phyloP scores from a whole-genome alignment of 768 basidiomycete species.

The Strobilomyces confusus region DNA sequence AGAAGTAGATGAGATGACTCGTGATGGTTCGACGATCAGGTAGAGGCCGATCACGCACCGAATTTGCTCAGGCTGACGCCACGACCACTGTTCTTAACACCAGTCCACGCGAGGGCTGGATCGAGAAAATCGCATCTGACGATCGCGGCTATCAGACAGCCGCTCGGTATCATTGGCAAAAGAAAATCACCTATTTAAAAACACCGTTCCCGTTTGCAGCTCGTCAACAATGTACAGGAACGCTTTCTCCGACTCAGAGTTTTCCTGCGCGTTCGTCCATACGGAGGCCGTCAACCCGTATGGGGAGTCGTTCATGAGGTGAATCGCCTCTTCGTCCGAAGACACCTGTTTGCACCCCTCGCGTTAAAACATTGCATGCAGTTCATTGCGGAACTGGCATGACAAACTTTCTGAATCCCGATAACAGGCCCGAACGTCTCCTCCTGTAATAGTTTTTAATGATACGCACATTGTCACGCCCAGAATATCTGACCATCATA shows the following conservation, averaged over 20 bases:
- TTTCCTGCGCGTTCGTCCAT: conserved; percentile 75
- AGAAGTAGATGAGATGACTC: not conserved
- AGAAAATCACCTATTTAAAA: conserved; percentile 69
- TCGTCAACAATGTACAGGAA: conserved; percentile 64
- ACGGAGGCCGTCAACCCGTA: conserved; percentile 94
- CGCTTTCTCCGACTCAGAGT: conserved; percentile 57
- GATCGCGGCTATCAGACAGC: not conserved
- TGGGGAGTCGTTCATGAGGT: conserved; percentile 93
- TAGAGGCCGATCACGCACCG: conserved; percentile 46
- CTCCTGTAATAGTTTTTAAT: conserved; percentile 41
- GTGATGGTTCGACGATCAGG: not conserved
- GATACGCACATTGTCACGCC: not conserved
- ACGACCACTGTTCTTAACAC: conserved; percentile 89
- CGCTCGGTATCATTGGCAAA: not conserved
- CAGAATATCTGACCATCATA: conserved; percentile 61
- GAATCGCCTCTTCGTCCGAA: conserved; percentile 83
- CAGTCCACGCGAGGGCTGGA: conserved; percentile 92
- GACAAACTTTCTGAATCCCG: conserved; percentile 82
- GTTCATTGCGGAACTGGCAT: not conserved
- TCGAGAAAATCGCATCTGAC: conserved; percentile 83
- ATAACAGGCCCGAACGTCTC: conserved; percentile 93
- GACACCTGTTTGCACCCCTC: conserved; percentile 45
- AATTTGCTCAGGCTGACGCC: conserved; percentile 89
- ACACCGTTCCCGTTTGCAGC: conserved; percentile 89
- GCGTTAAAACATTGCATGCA: not conserved